Base-by-base conservation (phyloP, 768 basidiomycete species). In the Pisolithus orientalis region DNA sequence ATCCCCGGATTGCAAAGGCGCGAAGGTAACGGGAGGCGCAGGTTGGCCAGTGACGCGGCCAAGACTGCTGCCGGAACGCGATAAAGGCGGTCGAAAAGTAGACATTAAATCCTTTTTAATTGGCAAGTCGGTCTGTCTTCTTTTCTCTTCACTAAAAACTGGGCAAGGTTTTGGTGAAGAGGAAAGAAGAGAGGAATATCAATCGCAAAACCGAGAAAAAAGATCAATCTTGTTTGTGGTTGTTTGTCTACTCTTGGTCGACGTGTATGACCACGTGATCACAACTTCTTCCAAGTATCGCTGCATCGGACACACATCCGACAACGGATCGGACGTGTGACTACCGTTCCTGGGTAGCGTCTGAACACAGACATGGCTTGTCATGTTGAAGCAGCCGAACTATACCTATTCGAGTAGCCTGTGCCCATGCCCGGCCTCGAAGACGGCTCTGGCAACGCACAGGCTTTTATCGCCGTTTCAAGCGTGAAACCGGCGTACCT, bases 131-230 rank as follows among this genome's bases (percentile, higher is more conserved):
- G 56, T 5, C 31, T 21, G 64, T 73, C 71, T 71, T 77, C 78
- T 76, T 76, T 74, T 61, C 72, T 68, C 76, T 75, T 66, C 72
- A 70, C 72, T 73, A 63, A 62, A 66, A 63, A 62, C 62, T 56
- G 53, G 56, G 51, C 55, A 51, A 62, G 59, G 55, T 62, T 77
- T 72, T 71, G 75, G 76, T 79, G 76, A 72, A 77, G 70, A 72
- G 57, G 72, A 71, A 75, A 71, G 69, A 71, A 67, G 63, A 73
- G 70, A 65, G 59, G 54, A 58, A 47, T 29, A 47, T 62, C 53
- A 24, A 29, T 29, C 46, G 46, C 54, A 10, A 17, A 24, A 43
- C 42, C 51, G 37, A 10, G 52, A 43, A 10, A 49, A 50, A 42
- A 47, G 44, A 56, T 52, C 55, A 34, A 47, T 43, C 42, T 39